These are phyloP conservation scores for Lipomyces anomalus DNA, from an alignment of 805 yeast species.

Conservation along the genomic window DNA sequence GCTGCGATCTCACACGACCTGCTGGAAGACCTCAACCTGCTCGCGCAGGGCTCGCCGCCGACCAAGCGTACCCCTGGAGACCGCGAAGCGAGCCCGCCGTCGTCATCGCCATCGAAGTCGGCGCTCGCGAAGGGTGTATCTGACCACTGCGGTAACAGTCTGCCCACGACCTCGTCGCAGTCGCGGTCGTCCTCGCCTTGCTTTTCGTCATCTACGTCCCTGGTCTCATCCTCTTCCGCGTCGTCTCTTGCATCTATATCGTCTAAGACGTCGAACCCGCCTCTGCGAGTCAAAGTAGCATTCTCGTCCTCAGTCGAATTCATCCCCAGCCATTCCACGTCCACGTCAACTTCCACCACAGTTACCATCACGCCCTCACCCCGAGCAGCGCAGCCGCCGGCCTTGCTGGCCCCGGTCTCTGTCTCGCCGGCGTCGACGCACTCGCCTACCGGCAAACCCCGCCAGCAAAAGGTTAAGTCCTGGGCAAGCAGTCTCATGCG, in stretches of 20 bases:
- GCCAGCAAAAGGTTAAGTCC: conserved; percentile 36
- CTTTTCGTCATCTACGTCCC: conserved; percentile 14
- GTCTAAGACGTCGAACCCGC: conserved; percentile 16
- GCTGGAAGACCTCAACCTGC: conserved; percentile 37
- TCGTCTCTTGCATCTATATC: conserved; percentile 16
- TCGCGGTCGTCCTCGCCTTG: conserved; percentile 11
- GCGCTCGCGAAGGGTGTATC: not conserved
- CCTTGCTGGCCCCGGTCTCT: conserved; percentile 2
- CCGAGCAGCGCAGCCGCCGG: conserved; percentile 16
- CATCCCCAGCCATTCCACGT: conserved; percentile 23
- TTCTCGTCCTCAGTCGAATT: conserved; percentile 24
- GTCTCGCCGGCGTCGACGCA: conserved; percentile 18
- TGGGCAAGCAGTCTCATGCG: conserved; percentile 39
- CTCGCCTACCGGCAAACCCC: conserved; percentile 12
- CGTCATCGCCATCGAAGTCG: too few relatives aligned
- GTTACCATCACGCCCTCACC: conserved; percentile 15
- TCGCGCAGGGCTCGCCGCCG: conserved; percentile 4
- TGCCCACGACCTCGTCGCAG: not conserved
- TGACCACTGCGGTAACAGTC: not conserved
- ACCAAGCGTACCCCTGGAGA: too few relatives aligned
- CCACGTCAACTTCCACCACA: conserved; percentile 23
- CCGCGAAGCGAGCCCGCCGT: too few relatives aligned
- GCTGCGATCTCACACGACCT: conserved; percentile 88
- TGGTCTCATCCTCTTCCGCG: conserved; percentile 11
- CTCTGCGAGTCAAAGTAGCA: conserved; percentile 21